A percentile compares a stretch with the other conserved stretches of the same genome.
These are phyloP conservation scores for Olyra latifolia DNA, from an alignment of 176 grass and related monocot species.

Conservation along the genomic window DNA sequence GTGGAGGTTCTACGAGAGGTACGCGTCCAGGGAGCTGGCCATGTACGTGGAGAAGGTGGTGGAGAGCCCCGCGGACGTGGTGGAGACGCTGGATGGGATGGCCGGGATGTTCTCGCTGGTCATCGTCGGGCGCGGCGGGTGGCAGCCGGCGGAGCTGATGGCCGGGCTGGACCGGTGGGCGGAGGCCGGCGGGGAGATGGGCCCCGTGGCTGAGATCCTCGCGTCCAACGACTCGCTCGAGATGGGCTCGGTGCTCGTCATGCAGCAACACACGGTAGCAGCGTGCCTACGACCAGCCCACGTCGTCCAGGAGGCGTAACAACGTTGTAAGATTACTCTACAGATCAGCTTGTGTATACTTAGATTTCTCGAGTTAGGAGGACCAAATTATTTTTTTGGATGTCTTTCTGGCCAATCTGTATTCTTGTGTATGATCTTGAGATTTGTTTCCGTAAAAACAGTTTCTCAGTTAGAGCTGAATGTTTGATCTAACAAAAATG, in stretches of 20 bases:
- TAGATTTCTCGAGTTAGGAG: conserved; percentile 26
- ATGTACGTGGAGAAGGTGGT: conserved; percentile 67
- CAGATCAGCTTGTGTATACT: conserved; percentile 42
- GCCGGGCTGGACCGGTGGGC: conserved; percentile 40
- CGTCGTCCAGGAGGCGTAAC: not conserved
- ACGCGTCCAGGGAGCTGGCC: conserved; percentile 39
- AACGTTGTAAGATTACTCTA: not conserved
- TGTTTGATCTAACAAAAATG: not conserved
- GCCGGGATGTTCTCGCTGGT: conserved; percentile 58
- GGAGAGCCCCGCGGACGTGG: conserved; percentile 44
- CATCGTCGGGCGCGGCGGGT: conserved; percentile 35
- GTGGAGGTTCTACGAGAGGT: conserved; percentile 49
- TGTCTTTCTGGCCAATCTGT: not conserved
- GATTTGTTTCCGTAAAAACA: not conserved
- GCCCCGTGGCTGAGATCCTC: conserved; percentile 43
- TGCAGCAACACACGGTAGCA: conserved; percentile 54
- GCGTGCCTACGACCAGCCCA: not conserved
- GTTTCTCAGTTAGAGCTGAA: not conserved
- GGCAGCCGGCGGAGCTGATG: conserved; percentile 41
- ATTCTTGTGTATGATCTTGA: not conserved
- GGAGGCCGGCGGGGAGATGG: conserved; percentile 41
- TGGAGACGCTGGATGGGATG: conserved; percentile 46
- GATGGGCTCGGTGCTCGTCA: conserved; percentile 57
- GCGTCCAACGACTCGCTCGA: conserved; percentile 45
- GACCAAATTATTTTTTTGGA: not conserved